Evolutionary conservation across 345 rosid genomes (phyloP).

Genomic region (Sisymbrium altissimum): DNA sequence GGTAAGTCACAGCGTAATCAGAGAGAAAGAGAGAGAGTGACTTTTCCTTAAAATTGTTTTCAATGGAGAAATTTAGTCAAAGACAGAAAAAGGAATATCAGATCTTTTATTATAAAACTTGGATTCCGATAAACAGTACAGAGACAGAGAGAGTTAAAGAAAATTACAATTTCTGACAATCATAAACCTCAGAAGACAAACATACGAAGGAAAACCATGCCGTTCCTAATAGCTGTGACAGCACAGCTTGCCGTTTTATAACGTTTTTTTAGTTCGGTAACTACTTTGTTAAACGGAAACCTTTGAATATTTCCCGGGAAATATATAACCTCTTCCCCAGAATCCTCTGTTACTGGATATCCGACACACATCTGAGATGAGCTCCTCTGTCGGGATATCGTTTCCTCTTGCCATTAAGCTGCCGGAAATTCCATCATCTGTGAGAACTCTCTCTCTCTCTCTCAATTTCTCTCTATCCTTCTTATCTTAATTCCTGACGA

Average conservation of each 20-base stretch:
- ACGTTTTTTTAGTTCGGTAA: not conserved
- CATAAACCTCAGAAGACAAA: not conserved
- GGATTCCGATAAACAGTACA: not conserved
- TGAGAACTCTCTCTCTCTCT: constrained; percentile 9
- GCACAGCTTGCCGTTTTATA: constrained; percentile 14
- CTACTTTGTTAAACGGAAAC: not conserved
- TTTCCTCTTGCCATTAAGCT: constrained; percentile 5
- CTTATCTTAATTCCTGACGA: not conserved
- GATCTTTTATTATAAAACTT: too few relatives aligned
- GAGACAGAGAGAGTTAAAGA: not conserved
- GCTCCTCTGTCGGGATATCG: constrained; percentile 6
- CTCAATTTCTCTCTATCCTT: too few relatives aligned
- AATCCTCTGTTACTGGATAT: too few relatives aligned
- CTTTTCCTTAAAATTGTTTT: not conserved
- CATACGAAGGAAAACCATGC: not conserved
- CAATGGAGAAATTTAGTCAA: not conserved
- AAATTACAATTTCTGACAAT: not conserved
- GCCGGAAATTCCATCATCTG: constrained; percentile 17
- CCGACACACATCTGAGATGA: not conserved
- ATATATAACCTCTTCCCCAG: too few relatives aligned
- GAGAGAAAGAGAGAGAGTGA: too few relatives aligned
- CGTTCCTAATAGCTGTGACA: not conserved
- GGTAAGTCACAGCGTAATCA: not conserved
- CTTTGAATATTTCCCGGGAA: constrained; percentile 19
- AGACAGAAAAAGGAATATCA: not conserved